Evolutionary conservation across 148 eudicot genomes (phyloP), one percentile per base, ranked within the genome.

Genomic region (Rhododendron henanense): DNA sequence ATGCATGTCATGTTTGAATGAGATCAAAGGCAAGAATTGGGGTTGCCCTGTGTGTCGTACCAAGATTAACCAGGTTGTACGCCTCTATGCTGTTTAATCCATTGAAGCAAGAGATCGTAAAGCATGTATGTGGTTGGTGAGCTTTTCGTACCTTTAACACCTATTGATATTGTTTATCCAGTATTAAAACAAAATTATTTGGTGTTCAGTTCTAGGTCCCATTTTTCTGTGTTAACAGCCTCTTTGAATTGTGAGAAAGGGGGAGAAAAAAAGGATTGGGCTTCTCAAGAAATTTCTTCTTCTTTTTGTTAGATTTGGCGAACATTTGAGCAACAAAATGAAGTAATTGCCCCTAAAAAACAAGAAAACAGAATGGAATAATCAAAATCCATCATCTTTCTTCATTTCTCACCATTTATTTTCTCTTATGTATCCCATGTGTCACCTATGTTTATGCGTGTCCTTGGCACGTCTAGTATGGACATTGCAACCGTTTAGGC

Each of bases 1-100:
- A 15, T 55, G 61, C 61, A 55, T 55, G 61, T 16, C 61, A 18
- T 55, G 61, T 55, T 55, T 55, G 21, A 55, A 55, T 55, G 21
- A 55, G 61, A 55, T 55, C 21, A 4, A 15, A 55, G 61, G 61
- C 61, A 55, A 15, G 61, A 16, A 55, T 0, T 55, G 61, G 19
- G 61, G 61, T 16, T 55, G 98, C 89, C 99, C 98, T 28, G 93
- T 97, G 19, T 97, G 98, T 75, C 96, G 99, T 28, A 79, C 98
- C 85, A 89, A 91, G 83, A 93, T 97, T 33, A 95, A 94, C 87
- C 98, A 94, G 79, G 87, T 97, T 74, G 85, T 97, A 37, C 90
- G 95, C 88, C 90, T 97, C 21, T 97, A 93, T 86, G 87, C 95
- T 90, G 99, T 97, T 83, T 97, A 89, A 90, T 31, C 21, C 25